Base-by-base conservation (phyloP, 306 rosid genomes). In the Ceratonia siliqua region DNA sequence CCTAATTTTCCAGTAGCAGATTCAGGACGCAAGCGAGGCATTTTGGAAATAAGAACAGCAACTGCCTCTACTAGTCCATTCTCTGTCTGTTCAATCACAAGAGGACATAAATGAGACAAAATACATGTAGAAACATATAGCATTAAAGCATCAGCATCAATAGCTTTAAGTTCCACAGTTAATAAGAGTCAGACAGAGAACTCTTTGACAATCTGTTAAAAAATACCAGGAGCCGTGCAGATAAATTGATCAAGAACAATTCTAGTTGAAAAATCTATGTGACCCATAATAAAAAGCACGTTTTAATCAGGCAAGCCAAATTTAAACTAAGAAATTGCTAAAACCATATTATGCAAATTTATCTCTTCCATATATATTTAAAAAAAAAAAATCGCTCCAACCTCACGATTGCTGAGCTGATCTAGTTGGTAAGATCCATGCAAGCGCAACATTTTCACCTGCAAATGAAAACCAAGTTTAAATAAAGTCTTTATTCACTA, bases 11-110 rank as follows among this genome's bases (percentile, higher is more conserved):
- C 97, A 84, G 64, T 49, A 62, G 61, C 82, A 79, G 88, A 76
- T 70, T 87, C 89, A 54, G 82, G 91, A 65, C 97, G 87, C 82
- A 89, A 48, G 57, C 93, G 91, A 32, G 97, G 98, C 90, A 81
- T 89, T 83, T 88, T 87, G 72, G 97, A 89, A 84, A 94, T 87
- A 64, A 94, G 90, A 83, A 88, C 78, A 77, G 94, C 96, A 54
- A 94, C 95, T 62, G 96, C 86, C 87, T 94, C 98, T 52, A 94
- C 97, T 61, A 88, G 86, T 66, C 98, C 98, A 80, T 94, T 94
- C 81, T 94, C 98, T 52, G 82, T 75, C 98, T 94, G 85, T 62
- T 69, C 39, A 74, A 72, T 63, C 75, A 75, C 46, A 77, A 7
- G 73, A 56, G 24, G n/a, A 54, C 39, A 46, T 35, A 64, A 68